A percentile compares a stretch with the other conserved stretches of the same genome.
These are phyloP conservation scores for Lophium mytilinum DNA, from an alignment of 495 filamentous ascomycete species.

Conservation along the genomic window DNA sequence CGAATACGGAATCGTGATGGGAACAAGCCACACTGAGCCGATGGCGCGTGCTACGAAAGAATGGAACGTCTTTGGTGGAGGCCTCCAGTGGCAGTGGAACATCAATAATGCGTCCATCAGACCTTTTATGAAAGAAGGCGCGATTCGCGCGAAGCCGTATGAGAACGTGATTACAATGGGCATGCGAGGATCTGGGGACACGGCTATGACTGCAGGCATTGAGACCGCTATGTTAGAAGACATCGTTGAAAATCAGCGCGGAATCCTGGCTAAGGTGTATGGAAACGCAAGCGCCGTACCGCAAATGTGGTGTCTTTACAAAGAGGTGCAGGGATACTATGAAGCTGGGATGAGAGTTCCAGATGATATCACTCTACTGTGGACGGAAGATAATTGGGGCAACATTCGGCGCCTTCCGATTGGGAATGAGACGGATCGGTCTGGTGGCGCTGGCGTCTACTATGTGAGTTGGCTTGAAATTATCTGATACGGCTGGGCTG, in stretches of 20 bases:
- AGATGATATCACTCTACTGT: conserved; percentile 65
- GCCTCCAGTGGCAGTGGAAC: conserved; percentile 57
- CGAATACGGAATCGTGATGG: conserved; percentile 64
- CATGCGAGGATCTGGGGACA: conserved; percentile 66
- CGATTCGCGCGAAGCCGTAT: conserved; percentile 54
- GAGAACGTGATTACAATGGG: conserved; percentile 62
- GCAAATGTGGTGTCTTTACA: conserved; percentile 55
- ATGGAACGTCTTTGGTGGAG: conserved; percentile 50
- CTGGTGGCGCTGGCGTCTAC: conserved; percentile 65
- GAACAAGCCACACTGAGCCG: conserved; percentile 66
- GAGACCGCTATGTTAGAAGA: conserved; percentile 52
- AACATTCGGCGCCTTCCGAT: conserved; percentile 59
- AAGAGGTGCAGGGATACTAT: conserved; percentile 51
- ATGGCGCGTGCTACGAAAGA: conserved; percentile 67
- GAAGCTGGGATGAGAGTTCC: conserved; percentile 55
- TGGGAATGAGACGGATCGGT: conserved; percentile 49
- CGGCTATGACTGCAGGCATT: conserved; percentile 46
- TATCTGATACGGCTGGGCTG: background rate
- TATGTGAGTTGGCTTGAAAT: conserved; percentile 35
- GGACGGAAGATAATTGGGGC: conserved; percentile 71
- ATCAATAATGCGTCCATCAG: conserved; percentile 58
- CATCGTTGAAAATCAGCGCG: conserved; percentile 51
- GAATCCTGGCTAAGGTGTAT: conserved; percentile 49
- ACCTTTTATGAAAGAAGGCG: conserved; percentile 59
- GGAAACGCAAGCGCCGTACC: conserved; percentile 51